Conservation (phyloP, 2,329 filamentous ascomycete genomes). For the Fusarium sp. region DNA sequence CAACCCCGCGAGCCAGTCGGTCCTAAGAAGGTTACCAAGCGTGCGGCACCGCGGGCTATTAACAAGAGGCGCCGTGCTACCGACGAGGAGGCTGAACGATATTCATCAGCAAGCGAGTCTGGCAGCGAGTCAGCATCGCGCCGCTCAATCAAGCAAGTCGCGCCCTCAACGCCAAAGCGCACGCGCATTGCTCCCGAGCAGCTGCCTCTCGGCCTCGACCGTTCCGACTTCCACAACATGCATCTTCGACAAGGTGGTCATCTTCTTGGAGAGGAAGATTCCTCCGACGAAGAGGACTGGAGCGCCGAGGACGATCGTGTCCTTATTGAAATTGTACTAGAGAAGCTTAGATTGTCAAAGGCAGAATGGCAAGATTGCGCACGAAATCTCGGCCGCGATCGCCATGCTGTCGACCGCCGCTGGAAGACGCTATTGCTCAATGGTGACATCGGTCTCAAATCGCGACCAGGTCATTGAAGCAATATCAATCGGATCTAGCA, state of each 20-base stretch:
- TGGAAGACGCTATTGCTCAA: conserved; percentile 72
- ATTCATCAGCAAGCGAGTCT: conserved; percentile 54
- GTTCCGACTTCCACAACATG: conserved; percentile 66
- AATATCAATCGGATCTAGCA: conserved; percentile 55
- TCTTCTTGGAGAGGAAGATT: conserved; percentile 54
- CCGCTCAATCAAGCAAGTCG: conserved; percentile 35
- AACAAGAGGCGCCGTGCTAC: conserved; percentile 65
- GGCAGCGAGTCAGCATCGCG: conserved; percentile 47
- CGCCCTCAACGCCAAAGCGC: conserved; percentile 69
- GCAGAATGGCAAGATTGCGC: conserved; percentile 76
- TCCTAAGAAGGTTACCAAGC: conserved; percentile 64
- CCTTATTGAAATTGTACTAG: conserved; percentile 74
- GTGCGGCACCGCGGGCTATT: conserved; percentile 58
- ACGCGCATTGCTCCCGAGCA: conserved; percentile 69
- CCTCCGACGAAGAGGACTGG: conserved; percentile 65
- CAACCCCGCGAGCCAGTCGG: conserved; percentile 49
- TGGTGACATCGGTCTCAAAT: conserved; percentile 70
- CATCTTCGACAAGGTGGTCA: conserved; percentile 47
- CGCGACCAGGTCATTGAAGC: conserved; percentile 56
- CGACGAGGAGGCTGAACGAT: conserved; percentile 60
- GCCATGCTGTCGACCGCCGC: conserved; percentile 65
- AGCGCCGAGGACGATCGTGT: conserved; percentile 72
- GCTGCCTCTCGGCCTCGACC: conserved; percentile 69
- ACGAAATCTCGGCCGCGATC: conserved; percentile 70
- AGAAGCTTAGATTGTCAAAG: conserved; percentile 73